These are phyloP conservation scores for Colletotrichum chrysophilum DNA, from an alignment of 2,329 filamentous ascomycete species.

Conservation along the genomic window DNA sequence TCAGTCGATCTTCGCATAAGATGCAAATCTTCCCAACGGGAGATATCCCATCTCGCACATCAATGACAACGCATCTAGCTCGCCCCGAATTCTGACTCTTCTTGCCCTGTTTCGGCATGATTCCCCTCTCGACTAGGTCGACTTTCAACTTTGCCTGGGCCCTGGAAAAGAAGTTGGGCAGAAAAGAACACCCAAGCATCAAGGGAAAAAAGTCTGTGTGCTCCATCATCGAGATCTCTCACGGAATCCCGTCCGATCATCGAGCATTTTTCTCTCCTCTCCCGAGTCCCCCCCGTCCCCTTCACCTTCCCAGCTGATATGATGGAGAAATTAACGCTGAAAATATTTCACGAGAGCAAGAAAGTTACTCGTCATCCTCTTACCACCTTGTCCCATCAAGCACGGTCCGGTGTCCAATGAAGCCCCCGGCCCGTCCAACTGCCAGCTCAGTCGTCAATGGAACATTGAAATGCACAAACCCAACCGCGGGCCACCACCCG, in stretches of 20 bases:
- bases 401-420: neutral
- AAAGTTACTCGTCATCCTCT: neutral
- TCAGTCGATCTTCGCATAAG: constrained; percentile 22
- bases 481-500: constrained; percentile 10
- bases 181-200: neutral
- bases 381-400: neutral
- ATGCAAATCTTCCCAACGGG: constrained; percentile 21
- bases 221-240: constrained; percentile 15
- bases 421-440: neutral
- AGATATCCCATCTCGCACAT: constrained; percentile 22
- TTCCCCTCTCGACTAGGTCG: neutral
- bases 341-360: neutral
- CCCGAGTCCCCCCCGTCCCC: neutral
- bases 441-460: constrained; percentile 12
- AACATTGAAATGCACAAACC: constrained; percentile 4
- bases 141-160: neutral
- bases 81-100: constrained; percentile 1
- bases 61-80: constrained; percentile 22
- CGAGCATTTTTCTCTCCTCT: neutral
- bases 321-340: neutral
- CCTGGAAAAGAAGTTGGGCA: neutral
- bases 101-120: constrained; percentile 6
- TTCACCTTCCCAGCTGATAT: neutral
- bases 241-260: constrained; percentile 7
- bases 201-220: neutral